These are phyloP conservation scores for Populus hybrid DNA, from an alignment of 441 rosid genomes.

Conservation along the genomic window DNA sequence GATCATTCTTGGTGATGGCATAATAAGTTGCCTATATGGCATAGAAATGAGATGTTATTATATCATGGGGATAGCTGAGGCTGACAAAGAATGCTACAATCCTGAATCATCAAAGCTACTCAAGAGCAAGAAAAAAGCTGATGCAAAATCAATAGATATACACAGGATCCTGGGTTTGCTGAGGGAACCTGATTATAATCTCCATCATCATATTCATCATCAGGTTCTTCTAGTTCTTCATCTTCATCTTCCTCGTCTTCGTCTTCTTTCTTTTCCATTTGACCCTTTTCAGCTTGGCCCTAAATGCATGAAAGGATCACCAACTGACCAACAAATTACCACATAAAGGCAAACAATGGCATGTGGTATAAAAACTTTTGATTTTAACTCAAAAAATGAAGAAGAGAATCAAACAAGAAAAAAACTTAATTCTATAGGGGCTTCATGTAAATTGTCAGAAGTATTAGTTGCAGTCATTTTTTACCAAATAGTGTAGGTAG, in stretches of 20 bases:
- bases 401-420: background rate
- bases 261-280: slow-evolving; percentile 25
- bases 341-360: background rate
- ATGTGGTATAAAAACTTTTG: background rate
- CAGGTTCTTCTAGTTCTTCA: slow-evolving; percentile 35
- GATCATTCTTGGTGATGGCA: background rate
- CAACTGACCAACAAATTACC: background rate
- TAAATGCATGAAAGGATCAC: background rate
- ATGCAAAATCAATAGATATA: background rate
- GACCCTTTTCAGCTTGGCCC: slow-evolving; percentile 16
- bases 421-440: background rate
- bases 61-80: background rate
- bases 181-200: slow-evolving; percentile 25
- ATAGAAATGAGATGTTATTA: background rate
- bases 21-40: background rate
- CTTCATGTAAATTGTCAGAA: background rate
- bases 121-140: background rate
- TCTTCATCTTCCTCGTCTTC: slow-evolving; percentile 46
- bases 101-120: background rate
- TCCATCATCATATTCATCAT: slow-evolving; percentile 49
- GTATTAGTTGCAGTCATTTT: background rate
- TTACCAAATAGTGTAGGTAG: background rate
- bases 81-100: background rate
- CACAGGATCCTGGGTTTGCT: background rate
- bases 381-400: background rate